A percentile compares a stretch with the other conserved stretches of the same genome.
phyloP scores from a whole-genome alignment of 129 eudicot species.

The Sambucus nigra region DNA sequence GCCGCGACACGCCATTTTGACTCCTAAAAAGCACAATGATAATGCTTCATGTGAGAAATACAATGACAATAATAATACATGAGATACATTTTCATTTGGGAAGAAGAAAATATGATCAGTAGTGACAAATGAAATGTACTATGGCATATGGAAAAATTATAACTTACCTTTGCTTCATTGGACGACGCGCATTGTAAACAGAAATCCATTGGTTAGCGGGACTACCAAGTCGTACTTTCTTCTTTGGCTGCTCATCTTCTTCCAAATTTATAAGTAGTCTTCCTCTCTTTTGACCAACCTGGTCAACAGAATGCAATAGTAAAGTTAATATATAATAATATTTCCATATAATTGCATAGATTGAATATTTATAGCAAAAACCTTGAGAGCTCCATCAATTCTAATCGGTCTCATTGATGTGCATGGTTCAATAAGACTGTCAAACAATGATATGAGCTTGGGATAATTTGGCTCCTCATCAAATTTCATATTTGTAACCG shows the following conservation, averaged over 20 bases:
- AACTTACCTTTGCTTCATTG: slow-evolving; percentile 92
- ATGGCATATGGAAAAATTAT: not conserved
- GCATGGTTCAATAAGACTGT: slow-evolving; percentile 85
- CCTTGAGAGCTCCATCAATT: slow-evolving; percentile 98
- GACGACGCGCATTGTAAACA: slow-evolving; percentile 97
- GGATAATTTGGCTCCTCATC: slow-evolving; percentile 98
- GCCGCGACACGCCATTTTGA: no score
- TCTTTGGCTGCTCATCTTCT: slow-evolving; percentile 97
- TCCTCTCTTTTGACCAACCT: slow-evolving; percentile 98
- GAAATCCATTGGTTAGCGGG: slow-evolving; percentile 99
- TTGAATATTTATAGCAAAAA: slow-evolving; percentile 6
- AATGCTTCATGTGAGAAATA: not conserved
- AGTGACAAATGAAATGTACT: not conserved
- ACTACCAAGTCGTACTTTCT: slow-evolving; percentile 90
- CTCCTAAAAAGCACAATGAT: not conserved
- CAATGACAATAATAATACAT: not conserved
- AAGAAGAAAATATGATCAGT: not conserved
- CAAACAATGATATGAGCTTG: slow-evolving; percentile 80
- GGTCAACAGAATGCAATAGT: slow-evolving; percentile 10
- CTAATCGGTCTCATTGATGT: slow-evolving; percentile 80
- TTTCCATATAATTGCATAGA: not conserved
- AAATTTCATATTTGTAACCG: slow-evolving; percentile 88
- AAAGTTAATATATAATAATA: not conserved
- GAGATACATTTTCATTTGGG: not conserved
- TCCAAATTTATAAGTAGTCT: slow-evolving; percentile 88